Base-by-base conservation (phyloP, 768 basidiomycete species). In the Lentinula edodes region DNA sequence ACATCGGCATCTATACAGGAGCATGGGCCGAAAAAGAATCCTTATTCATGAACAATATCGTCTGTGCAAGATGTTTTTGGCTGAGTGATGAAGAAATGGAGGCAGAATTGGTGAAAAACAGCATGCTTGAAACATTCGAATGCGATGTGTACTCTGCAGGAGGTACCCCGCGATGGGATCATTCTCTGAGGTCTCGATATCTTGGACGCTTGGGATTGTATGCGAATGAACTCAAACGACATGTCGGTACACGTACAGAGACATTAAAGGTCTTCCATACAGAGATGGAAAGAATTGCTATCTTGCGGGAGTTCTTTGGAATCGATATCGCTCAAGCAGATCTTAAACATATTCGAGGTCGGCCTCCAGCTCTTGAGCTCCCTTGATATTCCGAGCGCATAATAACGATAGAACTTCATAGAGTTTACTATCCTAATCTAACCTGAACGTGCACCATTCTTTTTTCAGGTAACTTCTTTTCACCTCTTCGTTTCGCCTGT, bases 231-330 rank as follows among this genome's bases (percentile, higher is more conserved):
- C 67, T 75, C n/a, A 71, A 67, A 66, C 64, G 63, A 51, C 53
- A 63, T 35, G 51, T 65, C 23, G 73, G 72, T 20, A 52, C 63
- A 15, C 50, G 65, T 15, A 63, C 65, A 13, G 68, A 72, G 28
- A 63, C 67, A 3, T 23, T 72, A 6, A 61, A 51, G 52, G 69
- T 54, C 13, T 53, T 75, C n/a, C 60, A n/a, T 20, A 69, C 63
- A 4, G 75, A 76, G 59, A 0, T 53, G 50, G 71, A 76, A 51
- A 70, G 74, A 61, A 69, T 73, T 23, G 65, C 60, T 60, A 66
- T 66, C 4, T 55, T 73, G 53, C 61, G 68, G 32, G 71, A 70
- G 39, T 53, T 69, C 10, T 74, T 73, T 62, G 66, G 68, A 23
- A 58, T 74, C 20, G 58, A 66, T 41, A 61, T 74, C n/a, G 48